Evolutionary conservation across 306 rosid genomes (phyloP).

Genomic region (Abrus pulchellus): DNA sequence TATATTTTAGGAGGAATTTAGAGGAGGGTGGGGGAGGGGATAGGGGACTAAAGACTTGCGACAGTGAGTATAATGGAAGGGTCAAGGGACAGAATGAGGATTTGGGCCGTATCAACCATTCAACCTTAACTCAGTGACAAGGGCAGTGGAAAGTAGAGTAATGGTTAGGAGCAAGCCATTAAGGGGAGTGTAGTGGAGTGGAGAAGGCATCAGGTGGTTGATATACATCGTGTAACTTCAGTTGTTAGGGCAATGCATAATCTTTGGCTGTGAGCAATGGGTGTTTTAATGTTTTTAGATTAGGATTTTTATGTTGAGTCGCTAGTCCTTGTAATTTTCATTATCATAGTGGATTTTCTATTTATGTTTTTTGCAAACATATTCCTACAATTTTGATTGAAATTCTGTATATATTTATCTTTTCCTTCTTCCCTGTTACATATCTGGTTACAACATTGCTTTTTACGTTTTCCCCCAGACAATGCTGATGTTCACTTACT

Average conservation of each 20-base stretch:
- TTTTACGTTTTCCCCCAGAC: background rate
- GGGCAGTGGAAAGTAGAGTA: background rate
- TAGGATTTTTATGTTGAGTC: conserved; percentile 16
- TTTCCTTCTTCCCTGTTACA: background rate
- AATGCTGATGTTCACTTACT: conserved; percentile 27
- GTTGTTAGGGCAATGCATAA: conserved; percentile 5
- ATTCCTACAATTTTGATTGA: background rate
- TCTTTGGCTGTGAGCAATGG: conserved; percentile 10
- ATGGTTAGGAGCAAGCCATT: background rate
- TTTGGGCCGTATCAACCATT: conserved; percentile 4
- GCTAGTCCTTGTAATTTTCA: conserved; percentile 28
- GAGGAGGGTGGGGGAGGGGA: background rate
- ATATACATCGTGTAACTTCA: conserved; percentile 15
- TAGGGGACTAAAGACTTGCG: background rate
- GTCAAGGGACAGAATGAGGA: conserved; percentile 3
- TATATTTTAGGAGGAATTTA: conserved; percentile 10
- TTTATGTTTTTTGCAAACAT: background rate
- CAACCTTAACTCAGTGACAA: background rate
- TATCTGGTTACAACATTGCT: background rate
- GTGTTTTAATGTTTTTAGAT: background rate
- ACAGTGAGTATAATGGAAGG: background rate
- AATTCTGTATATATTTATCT: background rate
- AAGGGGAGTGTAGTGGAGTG: conserved; percentile 11
- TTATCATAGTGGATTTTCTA: background rate
- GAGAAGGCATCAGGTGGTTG: background rate